Base-by-base conservation (phyloP, 2,329 filamentous ascomycete genomes). In the Endoconidiophora polonica region DNA sequence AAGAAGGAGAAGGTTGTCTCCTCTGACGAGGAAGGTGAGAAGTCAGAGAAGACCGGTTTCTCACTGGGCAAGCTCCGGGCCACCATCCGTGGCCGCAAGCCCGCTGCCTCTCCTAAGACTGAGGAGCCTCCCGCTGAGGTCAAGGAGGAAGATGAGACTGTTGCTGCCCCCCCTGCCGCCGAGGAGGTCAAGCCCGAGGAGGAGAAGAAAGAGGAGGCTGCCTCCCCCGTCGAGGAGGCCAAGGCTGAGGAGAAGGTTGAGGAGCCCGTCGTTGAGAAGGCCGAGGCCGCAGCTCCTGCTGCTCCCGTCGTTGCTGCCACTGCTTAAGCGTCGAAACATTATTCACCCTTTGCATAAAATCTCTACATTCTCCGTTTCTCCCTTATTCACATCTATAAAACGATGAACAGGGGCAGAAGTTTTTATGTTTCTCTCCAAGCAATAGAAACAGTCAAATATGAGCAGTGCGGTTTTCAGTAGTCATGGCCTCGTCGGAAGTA, bases 1-100 rank as follows among this genome's bases (percentile, higher is more conserved):
- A 83, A 86, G 75, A 90, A 90, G 73, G 80, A 83, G 64, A 74
- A 75, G 66, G 66, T 65, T 36, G 63, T 68, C 43, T 59, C 67
- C 36, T 73, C 73, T 1, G 80, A 80, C 56, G 72, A 77, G 58
- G 80, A 83, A 61, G 71, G 75, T 56, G 71, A 76, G 65, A 74
- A 74, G 68, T 58, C 62, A 54, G 69, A 71, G 66, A 71, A 70
- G 56, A 68, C 69, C 52, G 66, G 71, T 49, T 78, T 78, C 70
- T 77, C 74, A 54, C 48, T 54, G 38, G 52, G 52, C 52, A 77
- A 77, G 71, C 65, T 79, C 59, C 70, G 71, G 58, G 70, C 70
- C 59, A 74, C 72, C 56, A 73, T 75, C 66, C 73, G 64, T 57
- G 64, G 63, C 58, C 58, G 59, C 56, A 66, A 65, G 62, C 54